Evolutionary conservation across 2,329 filamentous ascomycete species (phyloP).

Genomic region (Dactylellina parvicollis): DNA sequence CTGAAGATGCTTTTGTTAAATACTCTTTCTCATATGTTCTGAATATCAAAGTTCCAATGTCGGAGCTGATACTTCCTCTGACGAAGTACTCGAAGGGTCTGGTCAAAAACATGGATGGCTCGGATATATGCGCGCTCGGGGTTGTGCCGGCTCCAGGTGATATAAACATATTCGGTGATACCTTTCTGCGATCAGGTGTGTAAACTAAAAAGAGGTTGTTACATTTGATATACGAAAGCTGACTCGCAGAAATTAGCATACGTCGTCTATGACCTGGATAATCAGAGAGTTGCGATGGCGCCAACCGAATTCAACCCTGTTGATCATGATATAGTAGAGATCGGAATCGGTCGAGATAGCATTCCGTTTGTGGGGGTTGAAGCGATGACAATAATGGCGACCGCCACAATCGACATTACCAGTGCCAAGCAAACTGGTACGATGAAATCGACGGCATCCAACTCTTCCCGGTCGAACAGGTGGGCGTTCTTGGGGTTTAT

Average conservation of each 20-base stretch:
- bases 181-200: slow-evolving; percentile 44
- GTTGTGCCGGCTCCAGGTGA: slow-evolving; percentile 25
- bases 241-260: no score
- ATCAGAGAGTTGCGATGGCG: slow-evolving; percentile 76
- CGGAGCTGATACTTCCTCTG: slow-evolving; percentile 64
- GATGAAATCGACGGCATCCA: neutral
- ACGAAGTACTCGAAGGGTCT: slow-evolving; percentile 37
- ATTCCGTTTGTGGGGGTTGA: slow-evolving; percentile 68
- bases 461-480: neutral
- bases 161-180: slow-evolving; percentile 41
- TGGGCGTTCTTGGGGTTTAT: slow-evolving; percentile 10
- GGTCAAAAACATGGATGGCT: slow-evolving; percentile 32
- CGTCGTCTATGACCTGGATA: slow-evolving; percentile 78
- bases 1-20: slow-evolving; percentile 63
- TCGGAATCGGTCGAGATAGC: slow-evolving; percentile 64
- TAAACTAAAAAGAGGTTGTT: slow-evolving; percentile 58
- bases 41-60: slow-evolving; percentile 68
- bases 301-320: slow-evolving; percentile 72
- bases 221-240: no score
- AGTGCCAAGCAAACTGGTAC: slow-evolving; percentile 12
- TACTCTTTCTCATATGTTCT: slow-evolving; percentile 68
- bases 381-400: slow-evolving; percentile 62
- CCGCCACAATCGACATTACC: slow-evolving; percentile 38
- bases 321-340: slow-evolving; percentile 66
- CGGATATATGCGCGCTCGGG: slow-evolving; percentile 42